Evolutionary conservation across 139 green algal species (phyloP).

Genomic region (Ettlia oleoabundans): DNA sequence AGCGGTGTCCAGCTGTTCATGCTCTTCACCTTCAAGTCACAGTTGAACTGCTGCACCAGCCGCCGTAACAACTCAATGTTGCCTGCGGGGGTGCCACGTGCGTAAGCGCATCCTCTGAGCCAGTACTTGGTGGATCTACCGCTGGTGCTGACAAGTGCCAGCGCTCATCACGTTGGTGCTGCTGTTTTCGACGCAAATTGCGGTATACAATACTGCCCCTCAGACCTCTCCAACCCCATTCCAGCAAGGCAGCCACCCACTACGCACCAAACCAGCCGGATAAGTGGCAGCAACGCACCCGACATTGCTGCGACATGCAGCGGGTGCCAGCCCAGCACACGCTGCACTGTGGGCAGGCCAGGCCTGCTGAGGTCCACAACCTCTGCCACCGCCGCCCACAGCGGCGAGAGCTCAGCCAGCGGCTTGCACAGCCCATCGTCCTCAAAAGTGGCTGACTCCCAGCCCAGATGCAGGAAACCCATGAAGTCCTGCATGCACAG

Average conservation of each 20-base stretch:
- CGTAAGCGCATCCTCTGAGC: too few relatives aligned
- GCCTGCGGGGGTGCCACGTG: too few relatives aligned
- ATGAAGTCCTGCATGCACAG: constrained; percentile 81
- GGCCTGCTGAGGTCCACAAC: constrained; percentile 44
- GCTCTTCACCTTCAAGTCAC: constrained; percentile 46
- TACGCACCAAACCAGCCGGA: background rate
- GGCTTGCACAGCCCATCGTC: constrained; percentile 32
- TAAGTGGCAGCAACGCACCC: background rate
- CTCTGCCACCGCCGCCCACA: constrained; percentile 41
- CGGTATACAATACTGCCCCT: too few relatives aligned
- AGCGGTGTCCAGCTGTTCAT: constrained; percentile 72
- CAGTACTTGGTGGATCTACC: too few relatives aligned
- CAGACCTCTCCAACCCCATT: background rate
- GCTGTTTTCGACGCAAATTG: too few relatives aligned
- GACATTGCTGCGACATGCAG: constrained; percentile 66
- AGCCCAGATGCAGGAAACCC: constrained; percentile 72
- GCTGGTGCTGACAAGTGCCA: too few relatives aligned
- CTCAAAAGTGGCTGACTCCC: constrained; percentile 58
- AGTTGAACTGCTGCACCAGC: constrained; percentile 54
- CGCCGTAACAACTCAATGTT: constrained; percentile 44
- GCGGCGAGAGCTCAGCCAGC: constrained; percentile 33
- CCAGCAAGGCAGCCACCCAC: background rate
- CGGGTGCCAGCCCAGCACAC: constrained; percentile 61
- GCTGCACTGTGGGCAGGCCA: constrained; percentile 55
- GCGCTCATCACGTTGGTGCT: too few relatives aligned